Base-by-base conservation (phyloP, 768 basidiomycete species). In the Sporobolomyces pararoseus region DNA sequence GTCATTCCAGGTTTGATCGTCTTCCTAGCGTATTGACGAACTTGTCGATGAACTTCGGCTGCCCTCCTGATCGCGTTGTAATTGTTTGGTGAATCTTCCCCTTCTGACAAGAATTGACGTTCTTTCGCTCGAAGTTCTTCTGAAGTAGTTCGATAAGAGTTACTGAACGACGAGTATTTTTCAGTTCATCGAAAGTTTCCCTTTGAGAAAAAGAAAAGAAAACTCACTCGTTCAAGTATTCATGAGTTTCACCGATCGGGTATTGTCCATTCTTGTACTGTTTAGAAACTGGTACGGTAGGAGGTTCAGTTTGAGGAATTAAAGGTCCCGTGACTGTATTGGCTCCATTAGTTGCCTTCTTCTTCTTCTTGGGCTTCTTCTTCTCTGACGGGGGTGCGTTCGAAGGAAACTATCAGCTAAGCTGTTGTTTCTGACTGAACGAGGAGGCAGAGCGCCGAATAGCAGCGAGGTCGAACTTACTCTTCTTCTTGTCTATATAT, bases 11-110 rank as follows among this genome's bases (percentile, higher is more conserved):
- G 93, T 68, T 86, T 86, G 76, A 99, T 98, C 68, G 82, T 83
- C 78, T 87, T 87, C 75, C 87, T 86, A 5, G 90, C 92, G 76
- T 89, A 85, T 68, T 85, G 82, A 64, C 96, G 87, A 62, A 94
- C 95, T 78, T 90, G 89, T 53, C 96, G 85, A 79, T 99, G 96
- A 16, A 95, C 93, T 80, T 98, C 94, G n/a, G 90, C 89, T 47
- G 88, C 96, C 68, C 88, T 86, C 60, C 96, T 87, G 77, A 99
- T 94, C 78, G 84, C 86, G 75, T 90, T 85, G 80, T 98, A 99
- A 70, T 78, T 77, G 68, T 49, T 70, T 9, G 70, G 49, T 0
- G 90, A 95, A 49, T 84, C 82, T 70, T 89, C 86, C 3, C 90
- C 89, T 79, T 96, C 91, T 27, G 53, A 47, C 16, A 68, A 42